A percentile compares a stretch with the other conserved stretches of the same genome.
Conservation (phyloP, 208 protist genomes). For the Strigomonas galati region DNA sequence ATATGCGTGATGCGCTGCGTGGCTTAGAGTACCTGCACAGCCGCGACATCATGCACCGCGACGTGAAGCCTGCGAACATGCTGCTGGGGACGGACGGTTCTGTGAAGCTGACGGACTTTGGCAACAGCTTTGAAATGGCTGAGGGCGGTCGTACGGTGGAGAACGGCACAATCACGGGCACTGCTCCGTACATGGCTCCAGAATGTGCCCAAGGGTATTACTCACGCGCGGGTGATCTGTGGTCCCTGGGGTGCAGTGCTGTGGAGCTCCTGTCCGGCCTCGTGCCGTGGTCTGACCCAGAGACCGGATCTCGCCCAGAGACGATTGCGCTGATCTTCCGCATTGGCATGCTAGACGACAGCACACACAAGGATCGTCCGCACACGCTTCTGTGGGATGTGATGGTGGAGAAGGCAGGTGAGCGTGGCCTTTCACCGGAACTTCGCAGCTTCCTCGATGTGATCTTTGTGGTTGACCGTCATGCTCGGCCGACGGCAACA, state of each 20-base stretch:
- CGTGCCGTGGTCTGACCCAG: too few species aligned
- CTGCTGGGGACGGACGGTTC: too few species aligned
- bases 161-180: constrained; percentile 44
- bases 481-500: constrained; percentile 31
- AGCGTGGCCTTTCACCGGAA: not conserved
- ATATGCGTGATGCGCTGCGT: too few species aligned
- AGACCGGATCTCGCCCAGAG: too few species aligned
- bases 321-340: too few species aligned
- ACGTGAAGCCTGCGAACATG: too few species aligned
- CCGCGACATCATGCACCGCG: too few species aligned
- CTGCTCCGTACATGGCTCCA: constrained; percentile 77
- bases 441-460: not conserved
- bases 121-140: constrained; percentile 45
- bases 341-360: constrained; percentile 37
- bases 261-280: too few species aligned
- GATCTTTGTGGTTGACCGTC: constrained; percentile 9
- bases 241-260: constrained; percentile 75
- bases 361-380: not conserved
- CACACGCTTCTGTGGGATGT: constrained; percentile 10
- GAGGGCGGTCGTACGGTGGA: constrained; percentile 30
- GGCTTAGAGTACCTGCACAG: too few species aligned
- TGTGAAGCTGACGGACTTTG: too few species aligned
- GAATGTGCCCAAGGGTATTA: constrained; percentile 58
- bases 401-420: not conserved
- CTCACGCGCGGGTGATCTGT: constrained; percentile 72